Base-by-base conservation (phyloP, 208 protist genomes). In the Crithidia acanthocephali region DNA sequence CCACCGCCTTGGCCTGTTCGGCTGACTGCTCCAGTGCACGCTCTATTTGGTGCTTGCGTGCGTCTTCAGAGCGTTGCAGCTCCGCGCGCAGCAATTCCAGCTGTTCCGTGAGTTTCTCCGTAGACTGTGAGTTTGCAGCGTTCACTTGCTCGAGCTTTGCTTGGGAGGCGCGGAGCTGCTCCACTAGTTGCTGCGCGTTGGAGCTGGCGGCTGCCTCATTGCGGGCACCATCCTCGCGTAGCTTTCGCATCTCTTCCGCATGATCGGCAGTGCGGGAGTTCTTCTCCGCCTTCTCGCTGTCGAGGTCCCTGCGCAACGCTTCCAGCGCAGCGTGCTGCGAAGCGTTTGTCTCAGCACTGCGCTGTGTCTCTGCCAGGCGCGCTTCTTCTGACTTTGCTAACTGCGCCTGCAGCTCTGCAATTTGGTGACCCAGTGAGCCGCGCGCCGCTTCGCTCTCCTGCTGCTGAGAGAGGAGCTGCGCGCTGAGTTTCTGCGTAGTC, bases 1-100 rank as follows among this genome's bases (percentile, higher is more conserved):
- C 57, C 65, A 79, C 44, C 47, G 33, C 56, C 18, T 44, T 42
- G 9, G 55, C 28, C 48, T 72, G 73, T 48, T 65, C 73, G 20
- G 20, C 27, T 2, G 50, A 42, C 58, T 65, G 50, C 73, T 59
- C 33, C 32, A 79, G 64, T 11, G 65, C 5, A 20, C 57, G 57
- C 57, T 63, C 57, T 8, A 65, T 65, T 37, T 65, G 59, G 28
- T 65, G 59, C 44, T 40, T 51, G 44, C 44, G 59, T 9, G 59
- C 37, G n/a, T 53, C 59, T 25, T 65, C 59, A 27, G 59, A 65
- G 18, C 44, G 59, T 22, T 53, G 59, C 59, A 65, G 59, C 59
- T 65, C 44, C 28, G 23, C n/a, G 22, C 58, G 58, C 20, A 15
- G 30, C n/a, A 7, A n/a, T 6, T 50, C 40, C 30, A 61, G 35